phyloP scores from a whole-genome alignment of 2,329 filamentous ascomycete species.

The Huntiella decipiens region DNA sequence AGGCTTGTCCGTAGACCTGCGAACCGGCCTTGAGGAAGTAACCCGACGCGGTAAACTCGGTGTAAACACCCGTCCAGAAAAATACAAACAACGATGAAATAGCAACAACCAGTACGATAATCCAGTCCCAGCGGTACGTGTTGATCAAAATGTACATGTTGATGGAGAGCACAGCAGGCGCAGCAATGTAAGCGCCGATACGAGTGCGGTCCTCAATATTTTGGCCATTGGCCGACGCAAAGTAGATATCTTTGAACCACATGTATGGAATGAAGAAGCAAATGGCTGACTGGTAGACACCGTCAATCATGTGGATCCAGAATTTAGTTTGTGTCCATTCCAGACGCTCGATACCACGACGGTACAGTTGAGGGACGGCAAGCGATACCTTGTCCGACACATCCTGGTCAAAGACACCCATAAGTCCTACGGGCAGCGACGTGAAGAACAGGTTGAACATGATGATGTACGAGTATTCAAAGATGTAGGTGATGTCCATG shows the following conservation, averaged over 20 bases:
- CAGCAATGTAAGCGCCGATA: slow-evolving; percentile 73
- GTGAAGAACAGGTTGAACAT: slow-evolving; percentile 96
- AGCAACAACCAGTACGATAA: slow-evolving; percentile 64
- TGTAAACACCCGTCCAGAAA: slow-evolving; percentile 87
- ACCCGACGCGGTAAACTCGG: slow-evolving; percentile 27
- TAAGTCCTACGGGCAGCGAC: slow-evolving; percentile 80
- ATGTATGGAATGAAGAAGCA: slow-evolving; percentile 86
- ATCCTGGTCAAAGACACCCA: slow-evolving; percentile 94
- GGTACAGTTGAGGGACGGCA: slow-evolving; percentile 87
- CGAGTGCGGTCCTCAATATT: slow-evolving; percentile 62
- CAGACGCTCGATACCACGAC: slow-evolving; percentile 80
- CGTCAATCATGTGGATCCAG: slow-evolving; percentile 93
- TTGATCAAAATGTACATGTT: slow-evolving; percentile 93
- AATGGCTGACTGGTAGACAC: slow-evolving; percentile 83
- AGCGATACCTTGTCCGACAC: slow-evolving; percentile 86
- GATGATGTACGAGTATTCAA: slow-evolving; percentile 94
- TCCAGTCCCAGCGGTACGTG: slow-evolving; percentile 95
- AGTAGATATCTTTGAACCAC: slow-evolving; percentile 43
- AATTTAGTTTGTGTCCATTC: slow-evolving; percentile 97
- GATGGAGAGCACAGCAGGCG: slow-evolving; percentile 68
- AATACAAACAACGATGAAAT: slow-evolving; percentile 79
- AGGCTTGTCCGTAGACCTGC: slow-evolving; percentile 61
- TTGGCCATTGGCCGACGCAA: slow-evolving; percentile 52
- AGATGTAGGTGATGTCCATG: slow-evolving; percentile 91
- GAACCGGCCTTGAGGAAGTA: slow-evolving; percentile 57